Conservation (phyloP, 768 basidiomycete genomes). For the Hygrophorus pudorinus region DNA sequence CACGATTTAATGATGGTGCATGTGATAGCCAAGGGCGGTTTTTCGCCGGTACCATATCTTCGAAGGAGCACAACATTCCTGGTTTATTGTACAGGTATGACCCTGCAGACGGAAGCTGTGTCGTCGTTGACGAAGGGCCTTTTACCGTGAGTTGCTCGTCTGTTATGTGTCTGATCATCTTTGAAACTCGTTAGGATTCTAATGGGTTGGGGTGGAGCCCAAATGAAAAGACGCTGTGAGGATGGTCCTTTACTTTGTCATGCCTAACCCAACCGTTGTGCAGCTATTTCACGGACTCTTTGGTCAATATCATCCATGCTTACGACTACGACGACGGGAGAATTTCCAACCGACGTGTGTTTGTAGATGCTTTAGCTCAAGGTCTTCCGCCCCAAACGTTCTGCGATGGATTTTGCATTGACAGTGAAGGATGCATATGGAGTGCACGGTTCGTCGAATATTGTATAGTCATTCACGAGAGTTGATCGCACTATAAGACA, state of each 20-base stretch:
- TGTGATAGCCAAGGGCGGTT: conserved; percentile 58
- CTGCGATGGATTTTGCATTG: conserved; percentile 60
- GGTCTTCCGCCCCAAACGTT: conserved; percentile 41
- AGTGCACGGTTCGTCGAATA: conserved; percentile 35
- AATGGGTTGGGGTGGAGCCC: conserved; percentile 60
- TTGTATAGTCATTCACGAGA: not conserved
- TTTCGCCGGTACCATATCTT: conserved; percentile 55
- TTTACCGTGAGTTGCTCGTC: conserved; percentile 42
- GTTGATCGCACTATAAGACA: conserved; percentile 14
- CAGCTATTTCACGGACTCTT: conserved; percentile 66
- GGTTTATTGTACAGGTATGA: conserved; percentile 54
- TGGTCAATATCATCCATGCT: conserved; percentile 54
- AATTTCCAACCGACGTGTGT: conserved; percentile 44
- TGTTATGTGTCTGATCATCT: conserved; percentile 3
- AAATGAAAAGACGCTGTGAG: conserved; percentile 52
- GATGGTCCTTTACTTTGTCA: conserved; percentile 4
- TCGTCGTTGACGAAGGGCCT: conserved; percentile 48
- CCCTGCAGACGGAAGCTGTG: conserved; percentile 35
- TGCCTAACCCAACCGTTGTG: conserved; percentile 5
- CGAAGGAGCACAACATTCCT: conserved; percentile 36
- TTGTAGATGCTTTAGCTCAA: conserved; percentile 45
- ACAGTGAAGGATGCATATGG: conserved; percentile 56
- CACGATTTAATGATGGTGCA: conserved; percentile 63
- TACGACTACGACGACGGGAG: conserved; percentile 57
- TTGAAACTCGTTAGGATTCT: conserved; percentile 32